Conservation (phyloP, 1,139 yeast genomes). For the Geotrichum bryndzae region DNA sequence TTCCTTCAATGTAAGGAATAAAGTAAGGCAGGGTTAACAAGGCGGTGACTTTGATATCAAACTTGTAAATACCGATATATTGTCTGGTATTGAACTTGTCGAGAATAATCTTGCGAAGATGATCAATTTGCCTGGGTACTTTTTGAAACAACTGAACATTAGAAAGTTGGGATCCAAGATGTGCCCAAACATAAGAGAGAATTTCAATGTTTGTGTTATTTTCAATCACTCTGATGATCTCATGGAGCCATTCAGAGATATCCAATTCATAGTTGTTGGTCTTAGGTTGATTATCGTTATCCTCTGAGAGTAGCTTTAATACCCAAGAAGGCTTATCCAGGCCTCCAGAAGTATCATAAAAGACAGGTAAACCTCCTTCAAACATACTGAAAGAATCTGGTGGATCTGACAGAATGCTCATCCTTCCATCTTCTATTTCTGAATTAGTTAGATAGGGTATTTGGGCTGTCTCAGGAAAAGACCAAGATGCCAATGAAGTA, state of each 20-base stretch:
- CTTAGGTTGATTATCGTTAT: constrained; percentile 1
- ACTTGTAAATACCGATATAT: constrained; percentile 38
- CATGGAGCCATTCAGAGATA: constrained; percentile 47
- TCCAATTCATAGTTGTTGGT: constrained; percentile 36
- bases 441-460: constrained; percentile 45
- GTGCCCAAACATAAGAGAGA: constrained; percentile 61
- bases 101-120: constrained; percentile 49
- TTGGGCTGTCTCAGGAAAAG: constrained; percentile 49
- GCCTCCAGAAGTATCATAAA: constrained; percentile 2
- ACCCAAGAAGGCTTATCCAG: constrained; percentile 1
- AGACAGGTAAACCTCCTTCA: not conserved
- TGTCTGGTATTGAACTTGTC: constrained; percentile 42
- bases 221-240: constrained; percentile 47
- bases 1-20: constrained; percentile 55
- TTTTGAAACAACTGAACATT: constrained; percentile 51
- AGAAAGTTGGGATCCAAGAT: constrained; percentile 65
- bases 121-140: constrained; percentile 42
- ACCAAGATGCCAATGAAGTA: constrained; percentile 41
- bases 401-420: not conserved
- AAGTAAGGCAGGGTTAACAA: constrained; percentile 62
- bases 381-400: not conserved
- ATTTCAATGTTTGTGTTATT: constrained; percentile 62
- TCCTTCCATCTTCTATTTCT: constrained; percentile 24
- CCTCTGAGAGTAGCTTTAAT: not conserved
- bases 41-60: constrained; percentile 61